Conservation (phyloP, 1,284 basidiomycete genomes). For the Tausonia pullulans region DNA sequence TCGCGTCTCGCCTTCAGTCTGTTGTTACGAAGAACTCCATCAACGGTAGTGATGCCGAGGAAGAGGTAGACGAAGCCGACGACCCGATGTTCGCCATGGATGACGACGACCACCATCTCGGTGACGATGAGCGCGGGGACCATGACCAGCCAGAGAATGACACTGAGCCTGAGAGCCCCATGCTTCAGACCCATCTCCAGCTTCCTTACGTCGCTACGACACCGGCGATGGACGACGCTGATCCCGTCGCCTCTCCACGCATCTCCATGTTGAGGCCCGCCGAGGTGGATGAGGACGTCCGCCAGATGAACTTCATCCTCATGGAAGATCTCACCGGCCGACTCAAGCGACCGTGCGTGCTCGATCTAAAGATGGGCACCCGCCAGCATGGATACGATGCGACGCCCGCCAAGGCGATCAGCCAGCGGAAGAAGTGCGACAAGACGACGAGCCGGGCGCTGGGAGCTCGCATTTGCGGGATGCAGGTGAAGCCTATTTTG, state of each 20-base stretch:
- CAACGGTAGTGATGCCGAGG: no score
- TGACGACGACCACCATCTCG: slow-evolving; percentile 25
- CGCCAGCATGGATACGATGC: slow-evolving; percentile 97
- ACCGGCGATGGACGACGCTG: neutral
- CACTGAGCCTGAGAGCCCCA: neutral
- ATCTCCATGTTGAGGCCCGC: neutral
- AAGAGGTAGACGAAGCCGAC: no score
- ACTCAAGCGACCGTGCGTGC: slow-evolving; percentile 86
- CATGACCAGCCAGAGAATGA: slow-evolving; percentile 14
- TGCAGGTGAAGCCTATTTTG: slow-evolving; percentile 64
- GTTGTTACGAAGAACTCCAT: no score
- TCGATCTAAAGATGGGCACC: slow-evolving; percentile 99
- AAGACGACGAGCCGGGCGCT: slow-evolving; percentile 82
- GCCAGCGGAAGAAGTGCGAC: slow-evolving; percentile 97
- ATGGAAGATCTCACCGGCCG: slow-evolving; percentile 97
- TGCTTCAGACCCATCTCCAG: neutral
- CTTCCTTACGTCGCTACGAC: neutral
- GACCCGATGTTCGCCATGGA: slow-evolving; percentile 36
- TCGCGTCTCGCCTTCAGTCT: neutral
- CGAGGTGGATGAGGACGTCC: slow-evolving; percentile 33
- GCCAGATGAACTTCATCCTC: slow-evolving; percentile 94
- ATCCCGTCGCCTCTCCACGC: neutral
- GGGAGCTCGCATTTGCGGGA: slow-evolving; percentile 91
- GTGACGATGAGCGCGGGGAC: slow-evolving; percentile 24
- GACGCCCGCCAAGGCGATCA: slow-evolving; percentile 83